These are phyloP conservation scores for Nitzschia palea DNA, from an alignment of 108 stramenopile species.

Conservation along the genomic window DNA sequence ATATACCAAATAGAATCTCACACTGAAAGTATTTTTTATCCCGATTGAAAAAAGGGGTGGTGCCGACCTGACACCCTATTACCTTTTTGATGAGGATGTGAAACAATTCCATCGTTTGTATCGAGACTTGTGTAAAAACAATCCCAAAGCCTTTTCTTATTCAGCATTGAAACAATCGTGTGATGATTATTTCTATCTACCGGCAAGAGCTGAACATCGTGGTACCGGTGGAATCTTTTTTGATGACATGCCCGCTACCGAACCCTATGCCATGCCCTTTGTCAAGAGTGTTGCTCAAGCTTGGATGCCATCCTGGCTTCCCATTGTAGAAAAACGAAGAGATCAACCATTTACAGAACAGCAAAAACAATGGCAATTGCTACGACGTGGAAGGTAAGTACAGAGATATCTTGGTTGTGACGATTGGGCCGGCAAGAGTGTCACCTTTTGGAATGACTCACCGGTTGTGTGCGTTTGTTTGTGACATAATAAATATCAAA, in stretches of 20 bases:
- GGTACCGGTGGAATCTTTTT: slow-evolving; percentile 96
- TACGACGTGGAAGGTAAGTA: slow-evolving; percentile 52
- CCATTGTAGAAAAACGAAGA: slow-evolving; percentile 67
- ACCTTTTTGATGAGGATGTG: slow-evolving; percentile 85
- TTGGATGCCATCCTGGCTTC: slow-evolving; percentile 93
- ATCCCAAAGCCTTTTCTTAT: slow-evolving; percentile 54
- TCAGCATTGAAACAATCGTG: slow-evolving; percentile 69
- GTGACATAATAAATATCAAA: no score
- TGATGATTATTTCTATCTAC: slow-evolving; percentile 94
- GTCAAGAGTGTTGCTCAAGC: slow-evolving; percentile 70
- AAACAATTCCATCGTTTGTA: slow-evolving; percentile 69
- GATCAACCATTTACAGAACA: slow-evolving; percentile 51
- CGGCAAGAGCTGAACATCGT: slow-evolving; percentile 88
- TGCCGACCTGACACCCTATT: slow-evolving; percentile 93
- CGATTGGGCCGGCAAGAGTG: no score
- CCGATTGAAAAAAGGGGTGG: slow-evolving; percentile 19
- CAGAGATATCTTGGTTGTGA: no score
- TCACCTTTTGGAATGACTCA: no score
- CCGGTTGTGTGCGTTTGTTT: no score
- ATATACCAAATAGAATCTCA: no score
- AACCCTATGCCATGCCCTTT: slow-evolving; percentile 42
- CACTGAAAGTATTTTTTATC: not conserved
- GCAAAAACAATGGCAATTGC: slow-evolving; percentile 88
- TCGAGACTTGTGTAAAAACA: slow-evolving; percentile 58
- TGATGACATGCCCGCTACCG: slow-evolving; percentile 81